Conservation (phyloP, 2,329 filamentous ascomycete species). For the Botrytis cinerea region DNA sequence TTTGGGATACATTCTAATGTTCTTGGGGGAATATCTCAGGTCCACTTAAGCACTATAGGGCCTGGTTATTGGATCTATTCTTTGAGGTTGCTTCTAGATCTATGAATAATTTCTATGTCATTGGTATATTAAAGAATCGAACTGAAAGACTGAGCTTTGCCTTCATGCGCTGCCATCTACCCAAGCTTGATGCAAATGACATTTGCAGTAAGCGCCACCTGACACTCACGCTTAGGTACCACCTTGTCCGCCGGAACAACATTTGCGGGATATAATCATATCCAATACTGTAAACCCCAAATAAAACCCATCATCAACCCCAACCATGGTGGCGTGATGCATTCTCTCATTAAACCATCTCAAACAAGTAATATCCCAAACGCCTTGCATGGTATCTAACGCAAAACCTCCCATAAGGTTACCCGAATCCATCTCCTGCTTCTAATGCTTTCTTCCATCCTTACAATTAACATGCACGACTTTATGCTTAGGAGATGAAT, state of each 20-base stretch:
- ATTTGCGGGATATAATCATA: neutral
- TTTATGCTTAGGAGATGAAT: conserved; percentile 41
- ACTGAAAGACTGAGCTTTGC: neutral
- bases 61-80: neutral
- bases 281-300: neutral
- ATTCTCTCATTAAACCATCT: neutral
- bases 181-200: neutral
- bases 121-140: neutral
- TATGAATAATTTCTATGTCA: neutral
- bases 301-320: neutral
- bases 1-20: neutral
- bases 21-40: neutral
- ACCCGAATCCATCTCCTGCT: neutral
- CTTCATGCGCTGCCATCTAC: neutral
- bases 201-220: neutral
- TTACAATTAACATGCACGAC: conserved; percentile 40
- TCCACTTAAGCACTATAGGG: neutral
- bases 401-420: neutral
- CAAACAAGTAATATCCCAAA: conserved; percentile 6
- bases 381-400: conserved; percentile 6
- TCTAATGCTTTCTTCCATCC: conserved; percentile 29
- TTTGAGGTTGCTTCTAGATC: neutral
- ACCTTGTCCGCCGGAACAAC: neutral
- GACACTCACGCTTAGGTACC: neutral
- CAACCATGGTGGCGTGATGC: neutral